A percentile compares a stretch with the other conserved stretches of the same genome.
Conservation (phyloP, 257 asterid species). For the Solanum gandarillasii region DNA sequence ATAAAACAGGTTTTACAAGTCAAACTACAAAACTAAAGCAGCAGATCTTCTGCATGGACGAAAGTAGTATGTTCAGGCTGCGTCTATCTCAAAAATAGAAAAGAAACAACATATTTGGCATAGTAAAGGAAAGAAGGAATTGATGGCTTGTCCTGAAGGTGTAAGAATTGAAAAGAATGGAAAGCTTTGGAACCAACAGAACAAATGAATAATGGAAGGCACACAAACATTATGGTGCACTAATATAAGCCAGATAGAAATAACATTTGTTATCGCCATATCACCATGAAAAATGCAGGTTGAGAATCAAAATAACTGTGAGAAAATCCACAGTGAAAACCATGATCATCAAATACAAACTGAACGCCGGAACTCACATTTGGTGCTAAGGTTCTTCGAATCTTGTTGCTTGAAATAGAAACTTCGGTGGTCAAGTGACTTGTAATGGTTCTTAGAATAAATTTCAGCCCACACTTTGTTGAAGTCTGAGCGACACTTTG, state of each 20-base stretch:
- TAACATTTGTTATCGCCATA: background rate
- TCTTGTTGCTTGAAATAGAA: constrained; percentile 69
- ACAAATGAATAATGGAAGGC: background rate
- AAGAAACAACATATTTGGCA: background rate
- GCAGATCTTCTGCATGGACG: background rate
- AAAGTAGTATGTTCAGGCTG: background rate
- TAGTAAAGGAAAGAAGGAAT: background rate
- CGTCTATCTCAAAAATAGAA: background rate
- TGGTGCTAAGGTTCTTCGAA: constrained; percentile 53
- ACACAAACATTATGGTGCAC: background rate
- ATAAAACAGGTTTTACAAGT: background rate
- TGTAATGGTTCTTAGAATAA: constrained; percentile 57
- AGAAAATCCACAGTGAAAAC: background rate
- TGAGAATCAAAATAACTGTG: background rate
- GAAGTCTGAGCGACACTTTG: constrained; percentile 48
- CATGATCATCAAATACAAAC: background rate
- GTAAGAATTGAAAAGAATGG: background rate
- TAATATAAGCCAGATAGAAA: background rate
- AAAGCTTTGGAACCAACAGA: background rate
- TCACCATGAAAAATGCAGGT: background rate
- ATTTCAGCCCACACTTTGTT: constrained; percentile 64
- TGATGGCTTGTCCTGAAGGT: background rate
- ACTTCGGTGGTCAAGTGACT: constrained; percentile 61
- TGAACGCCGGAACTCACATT: constrained; percentile 7
- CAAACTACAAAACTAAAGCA: background rate